Evolutionary conservation across 2,329 filamentous ascomycete genomes (phyloP).

Genomic region (Cordyceps fumosorosea): DNA sequence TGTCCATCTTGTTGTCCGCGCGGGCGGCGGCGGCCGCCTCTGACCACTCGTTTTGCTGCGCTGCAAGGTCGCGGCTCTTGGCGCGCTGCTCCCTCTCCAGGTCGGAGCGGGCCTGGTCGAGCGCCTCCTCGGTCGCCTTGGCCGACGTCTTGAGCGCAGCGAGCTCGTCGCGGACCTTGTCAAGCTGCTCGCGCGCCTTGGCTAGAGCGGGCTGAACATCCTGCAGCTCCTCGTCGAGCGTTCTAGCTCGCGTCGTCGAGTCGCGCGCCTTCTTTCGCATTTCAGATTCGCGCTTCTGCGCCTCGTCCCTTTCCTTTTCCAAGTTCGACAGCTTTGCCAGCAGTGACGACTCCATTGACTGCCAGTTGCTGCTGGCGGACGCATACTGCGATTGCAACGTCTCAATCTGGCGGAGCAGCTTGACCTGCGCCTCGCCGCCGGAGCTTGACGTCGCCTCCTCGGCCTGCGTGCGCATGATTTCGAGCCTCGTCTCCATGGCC

Average conservation of each 20-base stretch:
- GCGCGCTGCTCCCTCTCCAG: constrained; percentile 41
- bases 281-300: constrained; percentile 74
- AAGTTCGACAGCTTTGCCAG: constrained; percentile 68
- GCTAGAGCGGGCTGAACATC: constrained; percentile 56
- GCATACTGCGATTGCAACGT: constrained; percentile 93
- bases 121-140: constrained; percentile 57
- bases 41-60: constrained; percentile 40
- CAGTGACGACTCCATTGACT: constrained; percentile 84
- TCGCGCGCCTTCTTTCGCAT: constrained; percentile 86
- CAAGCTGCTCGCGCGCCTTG: constrained; percentile 57
- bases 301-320: constrained; percentile 88
- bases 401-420: constrained; percentile 88
- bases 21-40: constrained; percentile 42
- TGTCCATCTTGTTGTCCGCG: constrained; percentile 35
- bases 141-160: constrained; percentile 58
- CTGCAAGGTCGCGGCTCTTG: constrained; percentile 25
- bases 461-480: constrained; percentile 74
- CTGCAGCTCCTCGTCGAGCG: constrained; percentile 78
- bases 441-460: constrained; percentile 85
- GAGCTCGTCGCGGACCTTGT: constrained; percentile 51
- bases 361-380: constrained; percentile 94
- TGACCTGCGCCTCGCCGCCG: constrained; percentile 77
- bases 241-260: constrained; percentile 58
- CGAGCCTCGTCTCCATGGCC: constrained; percentile 80
- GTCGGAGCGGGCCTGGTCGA: constrained; percentile 48